Conservation (phyloP, 495 filamentous ascomycete species). For the Hypoxylon fuscum region DNA sequence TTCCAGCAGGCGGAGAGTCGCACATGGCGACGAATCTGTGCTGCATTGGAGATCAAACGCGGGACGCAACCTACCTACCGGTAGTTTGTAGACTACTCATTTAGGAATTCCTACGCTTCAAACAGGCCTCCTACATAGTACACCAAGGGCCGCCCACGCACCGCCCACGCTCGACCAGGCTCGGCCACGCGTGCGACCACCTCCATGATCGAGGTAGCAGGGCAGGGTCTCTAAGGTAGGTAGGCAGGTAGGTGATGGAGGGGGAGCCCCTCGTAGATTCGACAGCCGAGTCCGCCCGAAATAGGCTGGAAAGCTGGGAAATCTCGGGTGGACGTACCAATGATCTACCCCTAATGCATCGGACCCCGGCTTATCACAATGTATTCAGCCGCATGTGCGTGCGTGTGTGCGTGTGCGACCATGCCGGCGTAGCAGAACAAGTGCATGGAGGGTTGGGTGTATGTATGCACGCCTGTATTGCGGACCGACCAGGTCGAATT, state of each 20-base stretch:
- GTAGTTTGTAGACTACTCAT: constrained; percentile 33
- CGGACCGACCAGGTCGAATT: constrained; percentile 8
- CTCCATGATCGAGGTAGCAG: constrained; percentile 6
- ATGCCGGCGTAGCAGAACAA: background rate
- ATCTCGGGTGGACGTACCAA: constrained; percentile 39
- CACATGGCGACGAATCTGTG: constrained; percentile 37
- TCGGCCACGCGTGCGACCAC: background rate
- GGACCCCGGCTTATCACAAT: constrained; percentile 31
- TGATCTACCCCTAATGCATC: constrained; percentile 42
- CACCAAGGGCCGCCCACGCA: constrained; percentile 19
- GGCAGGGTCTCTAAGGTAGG: background rate
- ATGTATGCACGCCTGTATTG: constrained; percentile 24
- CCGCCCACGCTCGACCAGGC: constrained; percentile 8
- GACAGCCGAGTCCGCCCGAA: constrained; percentile 39
- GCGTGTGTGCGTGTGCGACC: constrained; percentile 28
- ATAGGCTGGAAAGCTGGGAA: constrained; percentile 28
- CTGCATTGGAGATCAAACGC: constrained; percentile 38
- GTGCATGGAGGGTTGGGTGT: constrained; percentile 7
- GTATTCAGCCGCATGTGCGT: constrained; percentile 37
- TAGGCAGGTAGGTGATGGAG: constrained; percentile 17
- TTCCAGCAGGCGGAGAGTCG: constrained; percentile 27
- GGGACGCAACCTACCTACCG: constrained; percentile 35
- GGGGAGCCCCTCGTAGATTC: constrained; percentile 13
- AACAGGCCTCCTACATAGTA: constrained; percentile 1
- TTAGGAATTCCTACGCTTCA: constrained; percentile 36